A percentile compares a stretch with the other conserved stretches of the same genome.
Evolutionary conservation across 106 monocot genomes (phyloP).

Genomic region (Allium cepa): DNA sequence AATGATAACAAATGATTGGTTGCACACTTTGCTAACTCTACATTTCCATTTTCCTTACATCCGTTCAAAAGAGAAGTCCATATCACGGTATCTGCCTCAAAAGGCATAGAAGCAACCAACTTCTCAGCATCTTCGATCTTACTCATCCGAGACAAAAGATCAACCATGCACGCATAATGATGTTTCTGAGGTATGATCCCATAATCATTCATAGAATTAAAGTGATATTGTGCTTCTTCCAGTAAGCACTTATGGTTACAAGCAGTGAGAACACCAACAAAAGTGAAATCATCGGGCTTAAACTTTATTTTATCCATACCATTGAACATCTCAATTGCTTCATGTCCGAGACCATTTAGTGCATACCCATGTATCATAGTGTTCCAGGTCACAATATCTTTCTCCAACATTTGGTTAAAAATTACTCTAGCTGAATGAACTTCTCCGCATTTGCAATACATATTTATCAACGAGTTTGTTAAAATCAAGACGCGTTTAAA

Average conservation of each 20-base stretch:
- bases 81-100: slow-evolving; percentile 28
- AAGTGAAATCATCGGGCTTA: slow-evolving; percentile 49
- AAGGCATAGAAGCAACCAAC: slow-evolving; percentile 38
- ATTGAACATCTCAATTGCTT: slow-evolving; percentile 36
- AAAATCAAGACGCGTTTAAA: slow-evolving; percentile 17
- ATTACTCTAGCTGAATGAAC: slow-evolving; percentile 18
- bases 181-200: slow-evolving; percentile 25
- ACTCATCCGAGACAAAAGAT: slow-evolving; percentile 47
- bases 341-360: slow-evolving; percentile 29
- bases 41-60: slow-evolving; percentile 23
- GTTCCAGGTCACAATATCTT: slow-evolving; percentile 57
- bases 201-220: slow-evolving; percentile 43
- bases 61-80: slow-evolving; percentile 54
- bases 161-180: slow-evolving; percentile 61
- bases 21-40: slow-evolving; percentile 39
- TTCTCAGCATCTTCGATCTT: slow-evolving; percentile 27
- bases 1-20: slow-evolving; percentile 28
- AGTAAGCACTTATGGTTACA: slow-evolving; percentile 39
- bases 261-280: slow-evolving; percentile 54
- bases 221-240: slow-evolving; percentile 37
- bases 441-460: slow-evolving; percentile 56
- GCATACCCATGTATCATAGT: slow-evolving; percentile 53
- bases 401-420: slow-evolving; percentile 26
- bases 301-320: slow-evolving; percentile 17
- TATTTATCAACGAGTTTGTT: slow-evolving; percentile 55